These are phyloP conservation scores for Chalciporus sphaerocephalus DNA, from an alignment of 768 basidiomycete genomes.

Conservation along the genomic window DNA sequence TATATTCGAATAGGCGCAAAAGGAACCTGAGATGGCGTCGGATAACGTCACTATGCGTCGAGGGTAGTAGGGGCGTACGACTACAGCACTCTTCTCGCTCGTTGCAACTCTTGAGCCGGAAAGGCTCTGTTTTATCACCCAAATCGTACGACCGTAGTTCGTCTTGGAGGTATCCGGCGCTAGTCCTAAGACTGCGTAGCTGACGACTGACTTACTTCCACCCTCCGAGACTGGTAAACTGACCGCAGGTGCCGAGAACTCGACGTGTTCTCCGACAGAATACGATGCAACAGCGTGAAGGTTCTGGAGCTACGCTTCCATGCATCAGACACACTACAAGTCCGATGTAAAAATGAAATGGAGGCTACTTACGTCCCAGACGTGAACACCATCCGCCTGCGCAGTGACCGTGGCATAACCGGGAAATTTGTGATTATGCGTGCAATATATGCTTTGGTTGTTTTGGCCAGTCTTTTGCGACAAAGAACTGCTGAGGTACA, in stretches of 20 bases:
- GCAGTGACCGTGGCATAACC: slow-evolving; percentile 63
- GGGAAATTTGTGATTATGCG: slow-evolving; percentile 32
- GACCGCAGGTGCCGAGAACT: slow-evolving; percentile 57
- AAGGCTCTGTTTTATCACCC: slow-evolving; percentile 58
- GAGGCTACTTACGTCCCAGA: slow-evolving; percentile 56
- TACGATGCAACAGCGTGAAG: slow-evolving; percentile 65
- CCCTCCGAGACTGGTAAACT: slow-evolving; percentile 36
- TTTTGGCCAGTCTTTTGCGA: slow-evolving; percentile 2
- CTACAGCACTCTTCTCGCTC: slow-evolving; percentile 38
- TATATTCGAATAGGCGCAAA: slow-evolving; percentile 39
- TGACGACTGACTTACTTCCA: slow-evolving; percentile 39
- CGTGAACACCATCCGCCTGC: slow-evolving; percentile 71
- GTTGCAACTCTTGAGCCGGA: slow-evolving; percentile 30
- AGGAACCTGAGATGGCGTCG: slow-evolving; percentile 36
- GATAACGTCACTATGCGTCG: slow-evolving; percentile 4
- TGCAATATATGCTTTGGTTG: slow-evolving; percentile 17
- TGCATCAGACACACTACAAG: slow-evolving; percentile 8
- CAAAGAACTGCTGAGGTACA: slow-evolving; percentile 23
- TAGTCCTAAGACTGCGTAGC: slow-evolving; percentile 50
- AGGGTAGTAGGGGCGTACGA: slow-evolving; percentile 37
- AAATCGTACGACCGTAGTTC: slow-evolving; percentile 48
- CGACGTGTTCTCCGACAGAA: slow-evolving; percentile 62
- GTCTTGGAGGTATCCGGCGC: slow-evolving; percentile 43
- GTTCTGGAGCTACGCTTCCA: slow-evolving; percentile 47
- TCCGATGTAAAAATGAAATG: neutral